Evolutionary conservation across 2,329 filamentous ascomycete genomes (phyloP).

Genomic region (Trichoderma endophyticum): DNA sequence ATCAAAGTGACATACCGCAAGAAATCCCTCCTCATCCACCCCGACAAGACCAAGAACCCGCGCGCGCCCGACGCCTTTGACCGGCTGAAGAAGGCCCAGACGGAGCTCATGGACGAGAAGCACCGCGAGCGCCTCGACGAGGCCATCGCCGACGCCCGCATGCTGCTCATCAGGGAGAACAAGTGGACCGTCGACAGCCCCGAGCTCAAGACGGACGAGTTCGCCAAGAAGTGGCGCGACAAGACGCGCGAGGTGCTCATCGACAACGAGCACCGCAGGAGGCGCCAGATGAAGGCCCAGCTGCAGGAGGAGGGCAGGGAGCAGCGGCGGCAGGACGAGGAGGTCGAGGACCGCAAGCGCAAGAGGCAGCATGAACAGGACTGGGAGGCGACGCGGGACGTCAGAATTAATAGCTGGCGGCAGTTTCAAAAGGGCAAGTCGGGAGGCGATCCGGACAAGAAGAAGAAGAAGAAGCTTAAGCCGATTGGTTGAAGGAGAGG

Average conservation of each 20-base stretch:
- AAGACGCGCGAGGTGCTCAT: constrained; percentile 88
- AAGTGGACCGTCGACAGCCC: constrained; percentile 88
- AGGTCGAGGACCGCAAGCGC: constrained; percentile 73
- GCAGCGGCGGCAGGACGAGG: constrained; percentile 81
- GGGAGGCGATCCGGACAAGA: constrained; percentile 47
- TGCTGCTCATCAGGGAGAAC: constrained; percentile 89
- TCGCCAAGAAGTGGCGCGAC: constrained; percentile 81
- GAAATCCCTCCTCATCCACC: constrained; percentile 98
- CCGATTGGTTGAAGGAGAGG: constrained; percentile 47
- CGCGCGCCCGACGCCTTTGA: constrained; percentile 93
- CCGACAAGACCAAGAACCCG: constrained; percentile 93
- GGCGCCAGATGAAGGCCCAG: constrained; percentile 85
- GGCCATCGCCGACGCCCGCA: constrained; percentile 91
- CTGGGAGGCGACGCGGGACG: constrained; percentile 90
- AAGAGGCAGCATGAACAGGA: constrained; percentile 91
- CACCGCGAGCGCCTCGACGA: constrained; percentile 83
- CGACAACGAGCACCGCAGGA: constrained; percentile 82
- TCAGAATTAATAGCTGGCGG: constrained; percentile 91
- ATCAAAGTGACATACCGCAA: constrained; percentile 94
- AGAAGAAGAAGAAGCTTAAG: constrained; percentile 71
- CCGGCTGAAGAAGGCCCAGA: constrained; percentile 91
- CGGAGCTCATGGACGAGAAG: constrained; percentile 90
- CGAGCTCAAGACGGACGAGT: constrained; percentile 80
- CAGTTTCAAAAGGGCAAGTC: constrained; percentile 78
- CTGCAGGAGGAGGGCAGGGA: constrained; percentile 95